Base-by-base conservation (phyloP, 371 early-diverging fungal genomes). In the Thermomucor indicae-seudaticae region DNA sequence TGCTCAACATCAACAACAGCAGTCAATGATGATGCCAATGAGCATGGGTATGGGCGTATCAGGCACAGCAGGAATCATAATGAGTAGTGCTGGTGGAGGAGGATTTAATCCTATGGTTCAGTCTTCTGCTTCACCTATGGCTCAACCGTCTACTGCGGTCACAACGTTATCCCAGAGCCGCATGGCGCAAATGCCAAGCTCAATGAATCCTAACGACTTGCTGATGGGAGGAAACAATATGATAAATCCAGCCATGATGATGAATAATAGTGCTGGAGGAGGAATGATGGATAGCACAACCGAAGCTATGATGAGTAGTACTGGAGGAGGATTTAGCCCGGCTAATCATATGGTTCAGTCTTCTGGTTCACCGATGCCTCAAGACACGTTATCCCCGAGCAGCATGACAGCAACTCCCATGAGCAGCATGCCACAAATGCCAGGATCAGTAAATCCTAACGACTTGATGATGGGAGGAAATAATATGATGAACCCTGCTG, bases 181-280 rank as follows among this genome's bases (percentile, higher is more conserved):
- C 7, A 32, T 14, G 10, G 14, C n/a, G n/a, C n/a, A n/a, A 29
- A 7, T 56, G 60, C 39, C 44, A 34, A 58, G 44, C 31, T 46
- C 37, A 29, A 35, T 66, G 20, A 62, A 49, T 25, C 67, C 67
- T 8, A 62, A 42, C 8, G 67, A 62, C 37, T 37, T 66, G 2
- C 31, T 66, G 34, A 39, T 56, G 44, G 29, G 29, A 12, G 17
- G 42, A 22, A 62, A 53, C 22, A 51, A 53, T 24, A 66, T 66
- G 57, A 57, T 65, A 17, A 65, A 60, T 37, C 60, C 60, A 16
- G 55, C 52, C 34, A 49, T 43, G 41, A 29, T 55, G 35, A 55
- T 62, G 56, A 52, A 52, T 28, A 45, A 24, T 28, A 27, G 31
- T 4, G 30, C 27, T 10, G 27, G n/a, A 2, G 35, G 29, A 39